Conservation (phyloP, 2,329 filamentous ascomycete species). For the Aspergillus sp. region DNA sequence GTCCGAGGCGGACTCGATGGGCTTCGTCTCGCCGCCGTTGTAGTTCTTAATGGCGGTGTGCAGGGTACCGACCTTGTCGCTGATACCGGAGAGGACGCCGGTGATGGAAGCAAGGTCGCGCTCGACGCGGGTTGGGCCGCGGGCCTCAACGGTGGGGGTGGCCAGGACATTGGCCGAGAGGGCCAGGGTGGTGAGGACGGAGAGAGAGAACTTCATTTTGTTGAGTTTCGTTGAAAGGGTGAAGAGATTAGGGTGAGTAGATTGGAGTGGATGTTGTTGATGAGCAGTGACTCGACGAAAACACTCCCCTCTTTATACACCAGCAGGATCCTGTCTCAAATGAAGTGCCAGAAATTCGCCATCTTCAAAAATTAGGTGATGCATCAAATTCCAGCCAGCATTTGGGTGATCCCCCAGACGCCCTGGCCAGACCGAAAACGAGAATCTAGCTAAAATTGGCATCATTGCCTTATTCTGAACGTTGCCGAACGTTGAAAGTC, state of each 20-base stretch:
- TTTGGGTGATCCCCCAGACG: neutral
- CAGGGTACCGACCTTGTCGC: conserved; percentile 13
- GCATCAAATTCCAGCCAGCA: neutral
- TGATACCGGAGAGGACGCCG: conserved; percentile 16
- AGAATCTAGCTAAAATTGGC: too few species aligned
- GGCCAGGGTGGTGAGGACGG: conserved; percentile 16
- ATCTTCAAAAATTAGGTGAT: neutral
- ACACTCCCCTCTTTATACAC: neutral
- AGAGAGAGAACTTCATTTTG: conserved; percentile 17
- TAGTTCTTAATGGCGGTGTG: conserved; percentile 18
- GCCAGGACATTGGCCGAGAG: conserved; percentile 17
- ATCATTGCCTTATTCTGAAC: too few species aligned
- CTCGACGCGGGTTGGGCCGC: conserved; percentile 7
- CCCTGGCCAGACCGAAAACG: neutral
- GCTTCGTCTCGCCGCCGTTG: conserved; percentile 15
- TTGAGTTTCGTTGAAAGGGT: neutral
- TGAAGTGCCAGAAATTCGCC: neutral
- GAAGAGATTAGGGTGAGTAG: neutral
- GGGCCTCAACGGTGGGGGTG: conserved; percentile 13
- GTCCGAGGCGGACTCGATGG: conserved; percentile 16
- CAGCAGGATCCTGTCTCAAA: neutral
- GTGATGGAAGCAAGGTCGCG: conserved; percentile 12
- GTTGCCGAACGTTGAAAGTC: too few species aligned
- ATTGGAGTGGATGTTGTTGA: neutral
- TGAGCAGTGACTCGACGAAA: neutral